phyloP scores from a whole-genome alignment of 257 asterid genomes.

The Petunia secreta region DNA sequence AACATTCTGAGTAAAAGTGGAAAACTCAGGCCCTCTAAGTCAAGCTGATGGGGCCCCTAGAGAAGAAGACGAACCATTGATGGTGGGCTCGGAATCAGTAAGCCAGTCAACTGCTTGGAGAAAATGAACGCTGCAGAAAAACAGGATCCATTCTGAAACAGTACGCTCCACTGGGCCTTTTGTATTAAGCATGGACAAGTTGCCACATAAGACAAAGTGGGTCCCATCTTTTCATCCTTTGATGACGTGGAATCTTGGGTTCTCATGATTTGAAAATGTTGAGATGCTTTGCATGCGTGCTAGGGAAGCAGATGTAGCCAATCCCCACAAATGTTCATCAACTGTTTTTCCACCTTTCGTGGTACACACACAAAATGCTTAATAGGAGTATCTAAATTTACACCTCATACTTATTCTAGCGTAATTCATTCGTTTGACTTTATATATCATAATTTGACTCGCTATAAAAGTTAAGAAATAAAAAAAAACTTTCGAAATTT shows the following conservation, averaged over 20 bases:
- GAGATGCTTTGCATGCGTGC: background rate
- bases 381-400: too few relatives aligned
- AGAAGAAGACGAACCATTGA: conserved; percentile 8
- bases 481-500: too few relatives aligned
- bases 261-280: background rate
- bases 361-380: too few relatives aligned
- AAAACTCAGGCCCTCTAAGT: background rate
- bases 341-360: background rate
- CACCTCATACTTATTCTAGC: too few relatives aligned
- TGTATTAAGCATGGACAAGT: background rate
- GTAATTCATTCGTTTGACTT: too few relatives aligned
- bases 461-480: too few relatives aligned
- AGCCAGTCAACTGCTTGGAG: background rate
- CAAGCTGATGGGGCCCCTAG: background rate
- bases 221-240: background rate
- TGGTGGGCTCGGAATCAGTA: conserved; percentile 6
- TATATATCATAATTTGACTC: too few relatives aligned
- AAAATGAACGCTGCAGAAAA: background rate
- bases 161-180: background rate
- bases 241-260: background rate
- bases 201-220: conserved; percentile 9
- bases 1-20: background rate
- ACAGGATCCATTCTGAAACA: background rate
- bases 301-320: background rate
- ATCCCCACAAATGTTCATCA: background rate